Evolutionary conservation across 2,329 filamentous ascomycete species (phyloP).

Genomic region (Aquanectria penicillioides): DNA sequence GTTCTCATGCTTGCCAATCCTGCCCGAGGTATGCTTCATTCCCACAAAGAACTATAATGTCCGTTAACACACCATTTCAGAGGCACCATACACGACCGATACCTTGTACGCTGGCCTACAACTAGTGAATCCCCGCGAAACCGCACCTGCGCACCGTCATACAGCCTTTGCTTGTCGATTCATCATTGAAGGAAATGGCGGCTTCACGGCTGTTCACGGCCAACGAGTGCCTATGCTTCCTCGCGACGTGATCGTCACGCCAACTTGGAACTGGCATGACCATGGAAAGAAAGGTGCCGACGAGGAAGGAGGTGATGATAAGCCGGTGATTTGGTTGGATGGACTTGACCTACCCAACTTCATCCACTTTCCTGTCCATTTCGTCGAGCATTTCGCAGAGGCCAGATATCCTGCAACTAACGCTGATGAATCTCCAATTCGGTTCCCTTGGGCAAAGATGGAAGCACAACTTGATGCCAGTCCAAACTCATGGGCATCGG

Average conservation of each 20-base stretch:
- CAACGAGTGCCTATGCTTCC: conserved; percentile 58
- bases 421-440: conserved; percentile 54
- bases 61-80: not conserved
- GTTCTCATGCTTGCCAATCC: conserved; percentile 55
- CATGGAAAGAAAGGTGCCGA: conserved; percentile 64
- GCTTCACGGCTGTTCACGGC: conserved; percentile 68
- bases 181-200: conserved; percentile 62
- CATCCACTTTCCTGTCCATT: conserved; percentile 60
- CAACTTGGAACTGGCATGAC: conserved; percentile 68
- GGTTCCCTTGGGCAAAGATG: conserved; percentile 61
- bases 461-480: conserved; percentile 51
- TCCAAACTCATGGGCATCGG: conserved; percentile 39
- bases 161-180: conserved; percentile 65
- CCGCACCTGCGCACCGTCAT: conserved; percentile 64
- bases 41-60: no score
- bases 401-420: conserved; percentile 57
- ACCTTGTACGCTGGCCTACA: conserved; percentile 67
- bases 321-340: conserved; percentile 67
- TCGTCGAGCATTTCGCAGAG: conserved; percentile 60
- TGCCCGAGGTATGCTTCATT: conserved; percentile 49
- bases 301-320: conserved; percentile 35
- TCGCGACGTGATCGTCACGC: conserved; percentile 67
- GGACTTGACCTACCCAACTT: conserved; percentile 63
- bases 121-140: conserved; percentile 65
- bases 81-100: conserved; percentile 64